Conservation (phyloP, 495 filamentous ascomycete genomes). For the Paragyromitra xinjiangensis region DNA sequence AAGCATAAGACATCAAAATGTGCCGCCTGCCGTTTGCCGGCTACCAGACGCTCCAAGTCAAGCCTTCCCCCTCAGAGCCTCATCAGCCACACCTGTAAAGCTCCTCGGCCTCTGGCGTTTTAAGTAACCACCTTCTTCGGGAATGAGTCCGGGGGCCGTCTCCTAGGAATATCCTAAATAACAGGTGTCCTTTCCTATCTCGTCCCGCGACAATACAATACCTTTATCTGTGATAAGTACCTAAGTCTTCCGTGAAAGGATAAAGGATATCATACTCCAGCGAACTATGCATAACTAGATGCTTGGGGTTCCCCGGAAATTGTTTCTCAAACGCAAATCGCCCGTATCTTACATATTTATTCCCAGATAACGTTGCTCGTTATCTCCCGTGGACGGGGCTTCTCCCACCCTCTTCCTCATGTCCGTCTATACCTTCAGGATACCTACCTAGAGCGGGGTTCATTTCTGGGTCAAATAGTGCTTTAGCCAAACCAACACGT, state of each 20-base stretch:
- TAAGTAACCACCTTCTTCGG: slow-evolving; percentile 6
- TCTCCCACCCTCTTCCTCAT: slow-evolving; percentile 9
- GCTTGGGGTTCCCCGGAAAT: neutral
- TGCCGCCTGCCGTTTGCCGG: slow-evolving; percentile 9
- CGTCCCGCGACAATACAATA: slow-evolving; percentile 1
- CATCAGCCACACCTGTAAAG: neutral
- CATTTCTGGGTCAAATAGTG: slow-evolving; percentile 6
- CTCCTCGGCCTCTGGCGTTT: slow-evolving; percentile 40
- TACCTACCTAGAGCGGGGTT: slow-evolving; percentile 27
- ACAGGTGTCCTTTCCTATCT: slow-evolving; percentile 21
- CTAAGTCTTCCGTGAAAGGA: neutral
- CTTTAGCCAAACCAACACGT: slow-evolving; percentile 37
- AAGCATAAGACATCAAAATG: neutral
- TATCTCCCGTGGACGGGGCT: slow-evolving; percentile 27
- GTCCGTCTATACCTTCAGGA: neutral
- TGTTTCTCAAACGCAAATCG: slow-evolving; percentile 6
- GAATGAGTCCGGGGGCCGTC: slow-evolving; percentile 6
- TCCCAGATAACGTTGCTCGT: slow-evolving; percentile 15
- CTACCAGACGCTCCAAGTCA: slow-evolving; percentile 1
- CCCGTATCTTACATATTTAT: neutral
- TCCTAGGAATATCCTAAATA: neutral
- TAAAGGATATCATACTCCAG: slow-evolving; percentile 8
- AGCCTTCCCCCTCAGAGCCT: slow-evolving; percentile 22
- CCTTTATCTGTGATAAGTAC: neutral
- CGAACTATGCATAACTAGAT: slow-evolving; percentile 4